Conservation (phyloP, 2,329 filamentous ascomycete species). For the Ceratocystis huliohia region DNA sequence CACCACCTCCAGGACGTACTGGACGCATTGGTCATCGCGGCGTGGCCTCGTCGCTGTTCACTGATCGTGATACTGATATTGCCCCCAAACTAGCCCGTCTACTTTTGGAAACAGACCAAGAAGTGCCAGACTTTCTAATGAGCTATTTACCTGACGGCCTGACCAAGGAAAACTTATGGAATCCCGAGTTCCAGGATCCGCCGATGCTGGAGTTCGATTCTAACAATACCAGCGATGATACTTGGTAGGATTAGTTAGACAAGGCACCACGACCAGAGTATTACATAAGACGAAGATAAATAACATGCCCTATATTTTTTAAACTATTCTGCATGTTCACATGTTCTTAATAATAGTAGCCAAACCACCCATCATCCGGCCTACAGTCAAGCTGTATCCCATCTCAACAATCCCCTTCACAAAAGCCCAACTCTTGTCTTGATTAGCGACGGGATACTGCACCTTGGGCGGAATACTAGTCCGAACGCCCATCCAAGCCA, state of each 20-base stretch:
- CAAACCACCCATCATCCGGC: slow-evolving; percentile 32
- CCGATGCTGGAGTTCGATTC: neutral
- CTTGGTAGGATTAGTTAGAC: neutral
- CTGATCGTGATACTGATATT: slow-evolving; percentile 60
- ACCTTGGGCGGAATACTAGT: slow-evolving; percentile 72
- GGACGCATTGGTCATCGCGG: slow-evolving; percentile 84
- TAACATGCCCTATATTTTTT: neutral
- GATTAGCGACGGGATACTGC: slow-evolving; percentile 64
- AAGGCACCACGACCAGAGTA: neutral
- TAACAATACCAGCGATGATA: neutral
- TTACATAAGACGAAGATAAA: neutral
- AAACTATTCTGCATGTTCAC: slow-evolving; percentile 23
- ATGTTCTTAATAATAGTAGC: slow-evolving; percentile 34
- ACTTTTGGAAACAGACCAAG: slow-evolving; percentile 65
- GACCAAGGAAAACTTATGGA: neutral
- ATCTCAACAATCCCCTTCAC: slow-evolving; percentile 47
- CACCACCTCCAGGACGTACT: slow-evolving; percentile 56
- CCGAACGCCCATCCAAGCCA: slow-evolving; percentile 46
- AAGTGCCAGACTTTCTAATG: slow-evolving; percentile 70
- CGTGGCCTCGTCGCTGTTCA: slow-evolving; percentile 80
- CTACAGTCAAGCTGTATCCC: slow-evolving; percentile 40
- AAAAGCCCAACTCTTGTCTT: slow-evolving; percentile 52
- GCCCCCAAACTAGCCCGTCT: slow-evolving; percentile 65
- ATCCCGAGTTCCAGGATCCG: neutral
- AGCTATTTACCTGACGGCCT: slow-evolving; percentile 45